Evolutionary conservation across 441 rosid species (phyloP).

Genomic region (Pelargonium citronellum): DNA sequence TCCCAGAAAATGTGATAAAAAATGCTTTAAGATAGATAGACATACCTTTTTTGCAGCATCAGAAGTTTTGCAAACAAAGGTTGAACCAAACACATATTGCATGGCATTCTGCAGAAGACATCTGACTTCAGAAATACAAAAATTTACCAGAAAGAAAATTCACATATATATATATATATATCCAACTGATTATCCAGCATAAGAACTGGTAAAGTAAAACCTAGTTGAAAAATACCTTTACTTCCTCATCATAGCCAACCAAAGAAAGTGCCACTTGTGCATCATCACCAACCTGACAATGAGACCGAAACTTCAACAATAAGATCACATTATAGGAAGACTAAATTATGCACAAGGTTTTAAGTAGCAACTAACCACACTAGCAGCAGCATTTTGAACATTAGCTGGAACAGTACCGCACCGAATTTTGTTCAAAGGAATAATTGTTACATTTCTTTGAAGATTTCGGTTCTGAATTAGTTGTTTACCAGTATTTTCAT

Average conservation of each 20-base stretch:
- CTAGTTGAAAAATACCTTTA: constrained; percentile 46
- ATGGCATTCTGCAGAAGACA: constrained; percentile 66
- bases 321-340: not conserved
- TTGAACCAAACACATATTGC: constrained; percentile 94
- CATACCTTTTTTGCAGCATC: constrained; percentile 90
- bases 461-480: constrained; percentile 92
- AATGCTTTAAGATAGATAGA: not conserved
- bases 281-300: constrained; percentile 80
- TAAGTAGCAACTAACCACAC: constrained; percentile 55
- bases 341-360: not conserved
- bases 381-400: constrained; percentile 67
- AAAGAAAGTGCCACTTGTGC: constrained; percentile 89
- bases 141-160: not conserved
- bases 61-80: constrained; percentile 79
- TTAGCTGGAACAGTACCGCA: constrained; percentile 45
- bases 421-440: constrained; percentile 90
- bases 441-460: constrained; percentile 83
- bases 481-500: constrained; percentile 86
- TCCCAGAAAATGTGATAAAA: not conserved
- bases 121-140: constrained; percentile 21
- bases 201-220: not conserved
- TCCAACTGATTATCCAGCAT: constrained; percentile 8
- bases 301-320: constrained; percentile 12
- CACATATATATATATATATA: not conserved
- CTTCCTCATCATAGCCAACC: constrained; percentile 69